These are phyloP conservation scores for Chalaropsis ovoidea DNA, from an alignment of 2,329 filamentous ascomycete species.

Conservation along the genomic window DNA sequence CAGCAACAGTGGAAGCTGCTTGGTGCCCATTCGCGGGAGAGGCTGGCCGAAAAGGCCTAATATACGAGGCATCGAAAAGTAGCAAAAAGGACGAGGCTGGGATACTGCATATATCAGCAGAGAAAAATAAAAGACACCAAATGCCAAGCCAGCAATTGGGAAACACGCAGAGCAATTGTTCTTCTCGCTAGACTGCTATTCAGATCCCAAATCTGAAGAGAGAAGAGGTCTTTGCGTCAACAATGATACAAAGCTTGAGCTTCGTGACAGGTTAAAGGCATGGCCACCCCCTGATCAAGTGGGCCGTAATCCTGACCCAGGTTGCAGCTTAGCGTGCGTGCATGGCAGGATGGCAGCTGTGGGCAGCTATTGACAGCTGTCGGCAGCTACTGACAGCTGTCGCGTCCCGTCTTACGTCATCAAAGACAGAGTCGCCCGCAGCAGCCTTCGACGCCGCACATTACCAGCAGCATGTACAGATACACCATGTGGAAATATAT, in stretches of 20 bases:
- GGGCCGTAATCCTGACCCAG: not conserved
- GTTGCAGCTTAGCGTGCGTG: not conserved
- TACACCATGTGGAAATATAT: too few species aligned
- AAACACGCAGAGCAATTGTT: not conserved
- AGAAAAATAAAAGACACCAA: not conserved
- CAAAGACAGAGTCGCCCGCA: not conserved
- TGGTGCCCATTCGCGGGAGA: slow-evolving; percentile 42
- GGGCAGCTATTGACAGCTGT: not conserved
- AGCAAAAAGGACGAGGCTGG: not conserved
- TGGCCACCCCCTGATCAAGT: slow-evolving; percentile 13
- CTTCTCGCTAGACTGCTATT: not conserved
- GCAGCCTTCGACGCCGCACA: too few species aligned
- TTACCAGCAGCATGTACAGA: too few species aligned
- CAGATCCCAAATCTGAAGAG: not conserved
- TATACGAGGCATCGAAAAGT: slow-evolving; percentile 36
- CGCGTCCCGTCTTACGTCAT: not conserved
- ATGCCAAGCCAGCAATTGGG: too few species aligned
- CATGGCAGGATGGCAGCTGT: too few species aligned
- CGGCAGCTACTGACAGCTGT: not conserved
- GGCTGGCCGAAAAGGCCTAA: slow-evolving; percentile 39
- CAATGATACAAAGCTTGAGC: not conserved
- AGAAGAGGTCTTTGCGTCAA: not conserved
- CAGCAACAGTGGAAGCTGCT: slow-evolving; percentile 45
- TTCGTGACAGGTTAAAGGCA: not conserved
- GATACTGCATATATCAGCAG: not conserved